Evolutionary conservation across 257 asterid genomes (phyloP).

Genomic region (Thymus mandschuricus): DNA sequence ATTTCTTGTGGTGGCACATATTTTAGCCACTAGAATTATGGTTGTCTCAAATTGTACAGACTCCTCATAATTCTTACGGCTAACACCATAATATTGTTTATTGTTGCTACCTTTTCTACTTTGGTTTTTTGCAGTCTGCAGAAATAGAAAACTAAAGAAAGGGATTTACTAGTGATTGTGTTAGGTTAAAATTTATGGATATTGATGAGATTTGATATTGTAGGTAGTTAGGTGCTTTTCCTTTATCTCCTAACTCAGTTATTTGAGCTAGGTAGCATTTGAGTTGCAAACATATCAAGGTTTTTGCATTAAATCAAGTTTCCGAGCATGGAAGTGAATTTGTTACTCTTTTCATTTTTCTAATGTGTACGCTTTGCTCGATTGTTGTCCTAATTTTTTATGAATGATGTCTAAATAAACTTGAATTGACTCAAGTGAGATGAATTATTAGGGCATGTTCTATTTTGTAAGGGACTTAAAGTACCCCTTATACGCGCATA

Average conservation of each 20-base stretch:
- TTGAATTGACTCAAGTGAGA: no score
- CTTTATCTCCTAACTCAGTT: background rate
- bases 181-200: background rate
- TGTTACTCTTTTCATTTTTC: no score
- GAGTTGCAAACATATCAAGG: background rate
- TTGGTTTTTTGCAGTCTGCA: background rate
- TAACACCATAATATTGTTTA: constrained; percentile 9
- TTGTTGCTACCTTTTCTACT: background rate
- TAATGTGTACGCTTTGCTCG: no score
- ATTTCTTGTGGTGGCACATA: constrained; percentile 9
- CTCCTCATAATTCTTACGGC: constrained; percentile 12
- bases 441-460: no score
- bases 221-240: background rate
- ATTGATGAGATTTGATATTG: background rate
- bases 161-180: background rate
- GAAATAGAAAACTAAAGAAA: background rate
- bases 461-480: no score
- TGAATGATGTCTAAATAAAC: no score
- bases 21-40: constrained; percentile 28
- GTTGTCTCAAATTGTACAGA: constrained; percentile 12
- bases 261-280: background rate
- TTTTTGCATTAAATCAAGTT: background rate
- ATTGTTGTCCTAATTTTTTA: no score
- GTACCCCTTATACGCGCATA: no score
- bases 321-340: no score